Evolutionary conservation across 164 flowering plant genomes (phyloP), one percentile per base, ranked within the genome.

Genomic region (Macadamia tetraphylla): DNA sequence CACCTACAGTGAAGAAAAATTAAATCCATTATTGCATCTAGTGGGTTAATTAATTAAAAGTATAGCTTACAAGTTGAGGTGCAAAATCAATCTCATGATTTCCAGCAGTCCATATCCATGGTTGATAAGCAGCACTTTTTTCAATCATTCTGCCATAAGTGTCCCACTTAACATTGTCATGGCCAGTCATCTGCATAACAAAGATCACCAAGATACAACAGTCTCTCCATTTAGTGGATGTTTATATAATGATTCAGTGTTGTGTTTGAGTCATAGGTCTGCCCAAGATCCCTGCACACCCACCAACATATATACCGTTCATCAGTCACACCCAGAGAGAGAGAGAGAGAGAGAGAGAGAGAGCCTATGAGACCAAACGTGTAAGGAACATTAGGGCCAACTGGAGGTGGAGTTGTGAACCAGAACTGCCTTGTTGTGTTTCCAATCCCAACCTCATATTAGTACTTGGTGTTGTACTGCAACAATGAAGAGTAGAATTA

Each of bases 81-180:
- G 64, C 73, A 74, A 78, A 87, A 74, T 92, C 94, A 17, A 90
- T 23, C 62, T 92, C 98, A 61, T 92, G 96, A 65, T 90, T 92
- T 9, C 96, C 96, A 8, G 92, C 88, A 7, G 90, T 81, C 94
- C 92, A 88, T 52, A 92, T 90, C 98, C 98, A 92, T 9, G 98
- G 94, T 65, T 89, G 96, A 75, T 87, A 88, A 29, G 96, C 96
- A 60, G 75, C 82, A 76, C 67, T 88, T 79, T 88, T 82, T n/a
- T n/a, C n/a, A n/a, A 77, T 51, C 66, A 92, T 90, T 56, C 96
- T 79, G 35, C 84, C 92, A 90, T 91, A 88, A 52, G 90, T 80
- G 73, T 90, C 98, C 95, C 97, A 92, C 64, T 89, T 82, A 15
- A 11, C 62, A 57, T 85, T 87, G 68, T 92, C 90, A 76, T 88